These are phyloP conservation scores for Euphorbia lathyris DNA, from an alignment of 345 rosid genomes.

Conservation along the genomic window DNA sequence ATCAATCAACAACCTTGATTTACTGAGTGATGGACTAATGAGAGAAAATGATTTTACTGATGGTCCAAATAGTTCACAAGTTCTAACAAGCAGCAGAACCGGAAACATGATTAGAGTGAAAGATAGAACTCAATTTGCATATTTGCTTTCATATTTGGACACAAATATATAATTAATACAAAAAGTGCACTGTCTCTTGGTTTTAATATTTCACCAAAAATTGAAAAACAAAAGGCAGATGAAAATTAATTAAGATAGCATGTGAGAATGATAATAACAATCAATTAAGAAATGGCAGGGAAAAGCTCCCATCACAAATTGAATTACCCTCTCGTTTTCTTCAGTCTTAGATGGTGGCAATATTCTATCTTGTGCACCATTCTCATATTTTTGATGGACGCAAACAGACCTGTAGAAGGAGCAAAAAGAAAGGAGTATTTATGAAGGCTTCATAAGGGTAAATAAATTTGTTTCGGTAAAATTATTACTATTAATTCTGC, in stretches of 20 bases:
- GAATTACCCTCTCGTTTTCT: slow-evolving; percentile 72
- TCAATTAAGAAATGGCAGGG: background rate
- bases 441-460: background rate
- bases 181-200: background rate
- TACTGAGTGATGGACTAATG: background rate
- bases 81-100: background rate
- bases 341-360: slow-evolving; percentile 67
- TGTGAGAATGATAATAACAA: background rate
- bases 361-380: slow-evolving; percentile 51
- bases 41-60: background rate
- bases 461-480: background rate
- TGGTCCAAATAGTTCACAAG: background rate
- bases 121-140: background rate
- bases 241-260: background rate
- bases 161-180: background rate
- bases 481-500: background rate
- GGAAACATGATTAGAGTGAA: background rate
- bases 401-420: slow-evolving; percentile 46
- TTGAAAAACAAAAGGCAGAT: background rate
- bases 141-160: background rate
- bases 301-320: slow-evolving; percentile 8
- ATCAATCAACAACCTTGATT: background rate
- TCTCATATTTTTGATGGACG: slow-evolving; percentile 45
- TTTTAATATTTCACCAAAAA: background rate
- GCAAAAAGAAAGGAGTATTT: slow-evolving; percentile 11